These are phyloP conservation scores for Warburgia ugandensis DNA, from an alignment of 164 flowering plant genomes.

Conservation along the genomic window DNA sequence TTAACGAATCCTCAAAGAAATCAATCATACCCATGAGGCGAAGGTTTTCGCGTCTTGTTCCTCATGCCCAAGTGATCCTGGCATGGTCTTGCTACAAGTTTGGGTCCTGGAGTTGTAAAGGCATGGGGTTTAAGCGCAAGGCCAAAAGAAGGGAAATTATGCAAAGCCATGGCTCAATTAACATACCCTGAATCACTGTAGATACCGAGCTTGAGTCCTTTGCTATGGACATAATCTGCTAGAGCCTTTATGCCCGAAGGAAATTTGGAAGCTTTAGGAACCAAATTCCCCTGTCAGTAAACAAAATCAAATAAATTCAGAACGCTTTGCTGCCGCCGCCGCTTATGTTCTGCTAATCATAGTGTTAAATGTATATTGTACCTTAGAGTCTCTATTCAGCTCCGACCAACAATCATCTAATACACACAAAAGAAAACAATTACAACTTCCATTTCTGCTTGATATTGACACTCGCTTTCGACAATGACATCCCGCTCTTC, in stretches of 20 bases:
- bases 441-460: background rate
- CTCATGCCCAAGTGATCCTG: constrained; percentile 60
- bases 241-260: constrained; percentile 63
- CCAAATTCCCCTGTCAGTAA: constrained; percentile 41
- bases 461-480: background rate
- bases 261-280: constrained; percentile 41
- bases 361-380: background rate
- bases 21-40: constrained; percentile 42
- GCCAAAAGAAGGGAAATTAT: background rate
- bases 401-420: constrained; percentile 13
- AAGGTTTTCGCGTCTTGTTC: constrained; percentile 65
- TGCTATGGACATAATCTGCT: constrained; percentile 61
- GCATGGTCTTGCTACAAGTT: constrained; percentile 56
- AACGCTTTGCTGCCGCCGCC: background rate
- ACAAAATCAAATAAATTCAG: background rate
- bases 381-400: background rate
- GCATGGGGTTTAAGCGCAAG: background rate
- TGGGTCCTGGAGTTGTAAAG: constrained; percentile 14
- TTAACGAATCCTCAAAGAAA: background rate
- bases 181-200: constrained; percentile 60
- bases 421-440: background rate
- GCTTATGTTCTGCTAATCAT: background rate
- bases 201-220: constrained; percentile 62
- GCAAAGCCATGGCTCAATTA: background rate
- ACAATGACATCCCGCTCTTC: background rate